Percentiles rank a stretch among this genome's conserved stretches.
These are phyloP conservation scores for Yamadazyma sp. DNA, from an alignment of 805 yeast species.

Conservation along the genomic window DNA sequence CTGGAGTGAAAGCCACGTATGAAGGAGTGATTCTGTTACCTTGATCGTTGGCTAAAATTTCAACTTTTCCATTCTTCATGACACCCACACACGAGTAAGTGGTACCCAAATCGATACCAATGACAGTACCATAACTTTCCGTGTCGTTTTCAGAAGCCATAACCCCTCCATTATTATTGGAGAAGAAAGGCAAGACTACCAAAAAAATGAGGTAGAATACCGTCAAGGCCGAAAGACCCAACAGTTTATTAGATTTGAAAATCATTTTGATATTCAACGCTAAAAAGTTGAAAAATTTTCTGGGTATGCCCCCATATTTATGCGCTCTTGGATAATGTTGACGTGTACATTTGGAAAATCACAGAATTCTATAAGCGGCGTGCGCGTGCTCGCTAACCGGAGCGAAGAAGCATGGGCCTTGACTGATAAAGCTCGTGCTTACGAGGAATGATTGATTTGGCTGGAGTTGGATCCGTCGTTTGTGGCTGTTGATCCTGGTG, in stretches of 20 bases:
- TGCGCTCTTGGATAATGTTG: conserved; percentile 8
- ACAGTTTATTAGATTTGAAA: conserved; percentile 16
- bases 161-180: conserved; percentile 14
- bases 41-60: conserved; percentile 95
- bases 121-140: conserved; percentile 46
- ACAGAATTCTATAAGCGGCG: conserved; percentile 9
- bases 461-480: too few relatives aligned
- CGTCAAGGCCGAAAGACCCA: conserved; percentile 30
- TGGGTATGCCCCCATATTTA: conserved; percentile 9
- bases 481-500: too few relatives aligned
- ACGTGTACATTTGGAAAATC: conserved; percentile 12
- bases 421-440: too few relatives aligned
- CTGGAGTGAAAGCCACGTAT: conserved; percentile 89
- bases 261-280: conserved; percentile 9
- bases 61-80: conserved; percentile 88
- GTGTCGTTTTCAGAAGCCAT: conserved; percentile 23
- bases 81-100: conserved; percentile 97
- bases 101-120: conserved; percentile 83
- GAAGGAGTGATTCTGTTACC: conserved; percentile 99
- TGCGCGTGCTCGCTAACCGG: conserved; percentile 7
- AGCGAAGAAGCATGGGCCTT: too few relatives aligned
- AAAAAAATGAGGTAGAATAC: conserved; percentile 33
- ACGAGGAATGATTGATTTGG: too few relatives aligned
- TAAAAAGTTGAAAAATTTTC: conserved; percentile 12
- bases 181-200: conserved; percentile 36